Evolutionary conservation across 139 green algal genomes (phyloP).

Genomic region (Pleodorina starrii): DNA sequence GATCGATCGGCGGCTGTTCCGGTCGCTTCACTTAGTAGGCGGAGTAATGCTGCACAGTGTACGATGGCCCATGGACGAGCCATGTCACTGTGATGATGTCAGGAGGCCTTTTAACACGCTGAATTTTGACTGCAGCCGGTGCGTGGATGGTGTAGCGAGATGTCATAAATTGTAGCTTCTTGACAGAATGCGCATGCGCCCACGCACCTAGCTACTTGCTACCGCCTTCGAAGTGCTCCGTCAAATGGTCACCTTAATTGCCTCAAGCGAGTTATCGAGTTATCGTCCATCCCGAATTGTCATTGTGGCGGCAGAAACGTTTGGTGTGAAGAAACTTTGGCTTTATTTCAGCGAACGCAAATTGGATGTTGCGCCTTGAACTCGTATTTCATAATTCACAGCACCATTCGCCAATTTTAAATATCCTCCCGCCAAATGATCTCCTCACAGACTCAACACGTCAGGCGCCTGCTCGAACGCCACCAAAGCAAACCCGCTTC

Average conservation of each 20-base stretch:
- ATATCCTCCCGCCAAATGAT: neutral
- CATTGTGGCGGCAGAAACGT: neutral
- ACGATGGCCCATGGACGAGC: neutral
- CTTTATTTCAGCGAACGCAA: neutral
- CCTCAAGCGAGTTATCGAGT: neutral
- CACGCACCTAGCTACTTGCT: too few species aligned
- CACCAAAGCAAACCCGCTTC: neutral
- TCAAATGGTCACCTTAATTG: too few species aligned
- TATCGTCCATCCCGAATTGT: neutral
- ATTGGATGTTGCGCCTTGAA: neutral
- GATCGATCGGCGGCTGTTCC: neutral
- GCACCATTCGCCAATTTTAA: neutral
- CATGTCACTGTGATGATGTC: neutral
- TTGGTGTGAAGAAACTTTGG: neutral
- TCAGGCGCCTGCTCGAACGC: neutral
- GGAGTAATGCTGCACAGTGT: neutral
- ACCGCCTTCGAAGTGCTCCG: too few species aligned
- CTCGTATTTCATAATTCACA: too few species aligned
- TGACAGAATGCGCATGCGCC: neutral
- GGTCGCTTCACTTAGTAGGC: neutral
- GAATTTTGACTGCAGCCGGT: neutral
- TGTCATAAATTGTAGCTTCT: neutral
- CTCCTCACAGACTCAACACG: neutral
- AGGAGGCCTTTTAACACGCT: neutral
- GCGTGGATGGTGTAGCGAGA: neutral